phyloP scores from a whole-genome alignment of 2,329 filamentous ascomycete species.

The Raffaelea albimanens region DNA sequence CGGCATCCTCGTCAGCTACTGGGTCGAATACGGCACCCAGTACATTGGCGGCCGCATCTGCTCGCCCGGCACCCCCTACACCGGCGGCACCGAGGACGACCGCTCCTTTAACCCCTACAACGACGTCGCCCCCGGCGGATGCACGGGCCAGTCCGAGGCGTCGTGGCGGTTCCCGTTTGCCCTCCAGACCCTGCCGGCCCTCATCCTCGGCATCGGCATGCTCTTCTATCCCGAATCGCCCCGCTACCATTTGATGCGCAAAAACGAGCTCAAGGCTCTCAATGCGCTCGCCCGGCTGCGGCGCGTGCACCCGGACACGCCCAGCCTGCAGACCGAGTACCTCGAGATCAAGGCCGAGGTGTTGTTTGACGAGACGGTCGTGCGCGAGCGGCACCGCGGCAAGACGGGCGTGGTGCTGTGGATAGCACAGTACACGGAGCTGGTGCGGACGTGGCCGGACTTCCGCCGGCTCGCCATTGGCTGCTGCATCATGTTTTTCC shows the following conservation, averaged over 20 bases:
- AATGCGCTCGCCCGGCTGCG: slow-evolving; percentile 55
- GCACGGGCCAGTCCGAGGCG: slow-evolving; percentile 45
- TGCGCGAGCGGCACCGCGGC: slow-evolving; percentile 59
- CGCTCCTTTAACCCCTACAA: slow-evolving; percentile 1
- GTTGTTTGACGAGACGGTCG: slow-evolving; percentile 57
- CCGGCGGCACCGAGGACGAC: slow-evolving; percentile 16
- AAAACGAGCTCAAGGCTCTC: slow-evolving; percentile 57
- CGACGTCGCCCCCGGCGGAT: slow-evolving; percentile 1
- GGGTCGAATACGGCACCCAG: slow-evolving; percentile 57
- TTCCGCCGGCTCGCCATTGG: slow-evolving; percentile 57
- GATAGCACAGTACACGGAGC: background rate
- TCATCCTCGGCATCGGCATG: slow-evolving; percentile 60
- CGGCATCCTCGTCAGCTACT: slow-evolving; percentile 57
- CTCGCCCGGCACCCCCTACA: background rate
- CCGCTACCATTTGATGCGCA: slow-evolving; percentile 60
- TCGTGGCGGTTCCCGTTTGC: slow-evolving; percentile 68
- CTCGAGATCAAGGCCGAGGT: slow-evolving; percentile 77
- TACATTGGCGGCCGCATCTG: slow-evolving; percentile 47
- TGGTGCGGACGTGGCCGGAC: slow-evolving; percentile 58
- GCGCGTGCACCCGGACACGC: slow-evolving; percentile 49
- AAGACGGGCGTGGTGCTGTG: slow-evolving; percentile 22
- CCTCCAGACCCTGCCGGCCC: slow-evolving; percentile 59
- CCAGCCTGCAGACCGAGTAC: slow-evolving; percentile 65
- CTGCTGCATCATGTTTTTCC: slow-evolving; percentile 53
- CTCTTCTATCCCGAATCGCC: slow-evolving; percentile 73